A percentile compares a stretch with the other conserved stretches of the same genome.
Evolutionary conservation across 164 flowering plant species (phyloP).

Genomic region (Vitis amurensis): DNA sequence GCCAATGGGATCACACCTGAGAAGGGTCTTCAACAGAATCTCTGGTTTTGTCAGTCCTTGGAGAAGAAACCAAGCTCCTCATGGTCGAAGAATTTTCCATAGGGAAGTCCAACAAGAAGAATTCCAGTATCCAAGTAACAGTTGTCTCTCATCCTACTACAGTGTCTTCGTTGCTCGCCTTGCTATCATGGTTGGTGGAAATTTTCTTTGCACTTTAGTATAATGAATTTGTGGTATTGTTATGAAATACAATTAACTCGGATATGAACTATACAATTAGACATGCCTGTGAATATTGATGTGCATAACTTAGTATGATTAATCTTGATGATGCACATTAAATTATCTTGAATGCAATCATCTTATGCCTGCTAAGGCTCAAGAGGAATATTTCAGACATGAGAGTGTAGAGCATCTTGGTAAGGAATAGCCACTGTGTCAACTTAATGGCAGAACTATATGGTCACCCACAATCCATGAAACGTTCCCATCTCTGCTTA

Average conservation of each 20-base stretch:
- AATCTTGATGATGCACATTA: too few species aligned
- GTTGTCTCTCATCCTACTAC: conserved; percentile 83
- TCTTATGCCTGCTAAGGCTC: too few species aligned
- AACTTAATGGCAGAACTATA: neutral
- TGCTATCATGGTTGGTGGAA: conserved; percentile 76
- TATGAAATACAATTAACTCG: too few species aligned
- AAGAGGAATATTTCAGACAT: too few species aligned
- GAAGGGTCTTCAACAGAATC: conserved; percentile 28
- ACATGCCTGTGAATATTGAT: too few species aligned
- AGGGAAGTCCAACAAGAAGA: conserved; percentile 58
- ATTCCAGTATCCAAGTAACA: conserved; percentile 49
- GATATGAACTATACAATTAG: too few species aligned
- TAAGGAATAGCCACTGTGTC: neutral
- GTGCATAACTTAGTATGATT: too few species aligned
- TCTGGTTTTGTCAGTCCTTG: conserved; percentile 25
- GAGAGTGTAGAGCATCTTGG: too few species aligned
- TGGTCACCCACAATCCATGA: too few species aligned
- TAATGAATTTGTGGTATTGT: too few species aligned
- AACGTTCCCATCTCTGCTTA: too few species aligned
- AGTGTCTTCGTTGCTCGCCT: conserved; percentile 94
- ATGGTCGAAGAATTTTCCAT: conserved; percentile 35
- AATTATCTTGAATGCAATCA: too few species aligned
- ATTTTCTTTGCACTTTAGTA: neutral
- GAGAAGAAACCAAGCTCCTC: conserved; percentile 25
- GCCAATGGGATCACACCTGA: conserved; percentile 23